Base-by-base conservation (phyloP, 805 yeast species). In the Saccharomycopsis schoenii region DNA sequence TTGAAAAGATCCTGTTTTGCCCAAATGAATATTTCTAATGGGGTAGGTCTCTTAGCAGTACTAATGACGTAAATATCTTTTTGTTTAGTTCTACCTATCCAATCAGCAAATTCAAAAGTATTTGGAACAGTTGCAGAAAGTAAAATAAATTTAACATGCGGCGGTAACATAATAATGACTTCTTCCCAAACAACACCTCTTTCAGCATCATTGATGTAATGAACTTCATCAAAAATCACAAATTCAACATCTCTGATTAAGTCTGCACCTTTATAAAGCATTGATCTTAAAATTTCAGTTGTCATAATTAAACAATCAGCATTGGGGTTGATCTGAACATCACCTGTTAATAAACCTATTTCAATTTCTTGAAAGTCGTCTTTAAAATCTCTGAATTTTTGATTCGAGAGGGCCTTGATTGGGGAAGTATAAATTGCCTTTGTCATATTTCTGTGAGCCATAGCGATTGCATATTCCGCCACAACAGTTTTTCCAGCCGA, bases 181-280 rank as follows among this genome's bases (percentile, higher is more conserved):
- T 94, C 99, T 75, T 94, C 99, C 99, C 99, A 94, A 2, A 94
- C 99, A 14, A 94, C 99, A 69, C 99, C 99, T 72, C 99, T 84
- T 68, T 90, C 97, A 61, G 89, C 86, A 74, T 94, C 99, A 71
- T 94, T 94, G 64, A 94, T 97, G 70, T 94, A 94, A 73, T 94
- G 99, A 1, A 94, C 99, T 71, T 94, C 99, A 75, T 94, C 99
- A 71, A 94, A 94, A 50, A 94, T 91, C 34, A 94, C 97, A 77
- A 92, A 94, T 69, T 93, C 99, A 24, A 94, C 97, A 73, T 94
- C 99, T 71, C 99, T 80, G 67, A 94, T 92, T 55, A 94, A 73
- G 74, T 94, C 99, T 0, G 98, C 97, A 63, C 99, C 99, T 69
- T 97, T 79, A 69, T 94, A 94, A 43, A 94, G 80, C 99, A 94